Evolutionary conservation across 2,329 filamentous ascomycete genomes (phyloP).

Genomic region (Aspergillus uvarum): DNA sequence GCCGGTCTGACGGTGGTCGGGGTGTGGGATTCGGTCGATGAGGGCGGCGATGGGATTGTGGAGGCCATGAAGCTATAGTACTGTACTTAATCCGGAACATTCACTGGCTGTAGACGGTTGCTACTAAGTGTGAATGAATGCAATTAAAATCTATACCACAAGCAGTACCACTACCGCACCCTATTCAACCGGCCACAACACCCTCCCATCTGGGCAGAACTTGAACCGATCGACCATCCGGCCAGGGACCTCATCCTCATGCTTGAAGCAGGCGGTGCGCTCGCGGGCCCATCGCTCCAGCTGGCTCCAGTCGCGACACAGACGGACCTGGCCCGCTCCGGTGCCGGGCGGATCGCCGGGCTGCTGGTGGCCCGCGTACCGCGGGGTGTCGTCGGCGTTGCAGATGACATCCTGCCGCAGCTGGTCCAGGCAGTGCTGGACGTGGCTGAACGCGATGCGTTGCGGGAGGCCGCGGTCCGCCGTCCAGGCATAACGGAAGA

Average conservation of each 20-base stretch:
- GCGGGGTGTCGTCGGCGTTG: not conserved
- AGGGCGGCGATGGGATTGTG: constrained; percentile 10
- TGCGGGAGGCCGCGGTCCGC: not conserved
- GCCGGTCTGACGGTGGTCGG: not conserved
- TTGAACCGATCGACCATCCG: not conserved
- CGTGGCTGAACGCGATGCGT: not conserved
- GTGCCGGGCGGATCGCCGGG: not conserved
- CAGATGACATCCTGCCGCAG: not conserved
- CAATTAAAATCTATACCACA: too few relatives aligned
- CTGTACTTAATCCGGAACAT: too few relatives aligned
- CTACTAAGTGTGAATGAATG: too few relatives aligned
- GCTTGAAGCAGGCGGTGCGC: not conserved
- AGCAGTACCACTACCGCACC: too few relatives aligned
- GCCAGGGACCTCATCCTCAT: not conserved
- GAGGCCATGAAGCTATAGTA: constrained; percentile 1
- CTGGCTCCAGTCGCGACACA: not conserved
- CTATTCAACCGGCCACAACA: too few relatives aligned
- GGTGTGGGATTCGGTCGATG: constrained; percentile 6
- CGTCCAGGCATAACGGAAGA: not conserved
- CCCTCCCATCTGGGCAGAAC: not conserved
- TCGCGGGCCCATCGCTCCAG: not conserved
- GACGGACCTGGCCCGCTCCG: not conserved
- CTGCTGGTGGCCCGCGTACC: not conserved
- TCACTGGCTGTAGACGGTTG: too few relatives aligned
- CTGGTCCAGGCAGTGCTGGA: not conserved